Evolutionary conservation across 805 yeast species (phyloP).

Genomic region (Candida glaebosa): DNA sequence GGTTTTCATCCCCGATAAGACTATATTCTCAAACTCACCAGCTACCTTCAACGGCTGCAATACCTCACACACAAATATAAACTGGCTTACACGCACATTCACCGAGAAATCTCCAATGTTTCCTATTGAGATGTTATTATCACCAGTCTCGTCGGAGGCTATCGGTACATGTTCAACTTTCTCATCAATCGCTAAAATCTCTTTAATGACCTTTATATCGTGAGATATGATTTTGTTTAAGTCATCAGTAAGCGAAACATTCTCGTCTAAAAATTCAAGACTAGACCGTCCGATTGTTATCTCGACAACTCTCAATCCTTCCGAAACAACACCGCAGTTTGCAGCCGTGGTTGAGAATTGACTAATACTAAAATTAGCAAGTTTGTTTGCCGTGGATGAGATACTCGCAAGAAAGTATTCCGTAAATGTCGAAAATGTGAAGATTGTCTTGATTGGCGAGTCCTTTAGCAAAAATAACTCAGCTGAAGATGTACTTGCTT

Average conservation of each 20-base stretch:
- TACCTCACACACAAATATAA: conserved; percentile 5
- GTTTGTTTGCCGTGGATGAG: conserved; percentile 6
- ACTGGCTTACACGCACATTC: neutral
- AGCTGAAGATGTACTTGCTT: neutral
- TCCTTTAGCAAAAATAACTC: conserved; percentile 2
- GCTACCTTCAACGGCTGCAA: conserved; percentile 8
- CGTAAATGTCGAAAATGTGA: conserved; percentile 2
- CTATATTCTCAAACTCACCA: conserved; percentile 7
- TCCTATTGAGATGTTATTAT: neutral
- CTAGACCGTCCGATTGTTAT: conserved; percentile 7
- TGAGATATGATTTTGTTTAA: neutral
- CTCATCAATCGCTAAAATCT: neutral
- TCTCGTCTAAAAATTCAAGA: conserved; percentile 5
- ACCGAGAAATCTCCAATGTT: conserved; percentile 2
- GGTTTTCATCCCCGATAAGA: neutral
- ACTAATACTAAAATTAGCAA: conserved; percentile 4
- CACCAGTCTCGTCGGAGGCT: neutral
- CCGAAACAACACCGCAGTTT: conserved; percentile 12
- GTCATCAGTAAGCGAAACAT: neutral
- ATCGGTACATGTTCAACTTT: neutral
- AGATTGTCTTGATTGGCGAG: neutral
- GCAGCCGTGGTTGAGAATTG: conserved; percentile 9
- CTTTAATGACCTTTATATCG: neutral
- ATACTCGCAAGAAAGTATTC: conserved; percentile 6
- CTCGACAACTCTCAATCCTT: conserved; percentile 11